These are phyloP conservation scores for Macadamia tetraphylla DNA, from an alignment of 164 flowering plant species.

Conservation along the genomic window DNA sequence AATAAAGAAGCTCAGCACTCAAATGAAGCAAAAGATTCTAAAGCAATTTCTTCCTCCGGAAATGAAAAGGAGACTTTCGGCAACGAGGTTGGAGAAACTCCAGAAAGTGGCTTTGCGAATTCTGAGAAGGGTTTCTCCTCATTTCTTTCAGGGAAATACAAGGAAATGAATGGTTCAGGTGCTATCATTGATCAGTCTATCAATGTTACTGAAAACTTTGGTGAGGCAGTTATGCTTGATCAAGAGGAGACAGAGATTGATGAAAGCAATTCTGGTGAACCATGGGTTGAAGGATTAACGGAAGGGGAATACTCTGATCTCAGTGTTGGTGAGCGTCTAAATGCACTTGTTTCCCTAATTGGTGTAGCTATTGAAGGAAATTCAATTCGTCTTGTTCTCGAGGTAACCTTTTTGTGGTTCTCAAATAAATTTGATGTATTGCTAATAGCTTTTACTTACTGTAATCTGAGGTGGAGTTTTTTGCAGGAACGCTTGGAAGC, in stretches of 20 bases:
- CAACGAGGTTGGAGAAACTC: conserved; percentile 19
- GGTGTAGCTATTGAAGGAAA: conserved; percentile 91
- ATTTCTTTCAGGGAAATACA: conserved; percentile 23
- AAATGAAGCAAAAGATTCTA: conserved; percentile 13
- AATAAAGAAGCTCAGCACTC: conserved; percentile 23
- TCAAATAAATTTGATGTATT: neutral
- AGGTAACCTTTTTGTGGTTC: conserved; percentile 40
- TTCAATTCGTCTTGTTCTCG: conserved; percentile 67
- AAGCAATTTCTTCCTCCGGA: conserved; percentile 10
- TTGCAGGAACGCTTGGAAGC: conserved; percentile 90
- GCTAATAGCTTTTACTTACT: neutral
- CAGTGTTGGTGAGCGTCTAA: conserved; percentile 83
- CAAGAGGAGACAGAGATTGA: conserved; percentile 60
- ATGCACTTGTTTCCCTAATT: conserved; percentile 81
- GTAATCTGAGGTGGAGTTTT: conserved; percentile 11
- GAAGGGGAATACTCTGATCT: conserved; percentile 88
- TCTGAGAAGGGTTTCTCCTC: conserved; percentile 25
- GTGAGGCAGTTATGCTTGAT: conserved; percentile 20
- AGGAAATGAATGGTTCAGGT: conserved; percentile 22
- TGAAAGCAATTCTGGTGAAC: conserved; percentile 66
- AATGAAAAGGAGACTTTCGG: conserved; percentile 30
- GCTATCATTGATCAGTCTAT: conserved; percentile 21
- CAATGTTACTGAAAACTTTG: conserved; percentile 22
- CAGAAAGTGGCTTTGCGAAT: conserved; percentile 21
- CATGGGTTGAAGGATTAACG: conserved; percentile 83